phyloP scores from a whole-genome alignment of 495 filamentous ascomycete species.

The Penicillium cosmopolitanum region DNA sequence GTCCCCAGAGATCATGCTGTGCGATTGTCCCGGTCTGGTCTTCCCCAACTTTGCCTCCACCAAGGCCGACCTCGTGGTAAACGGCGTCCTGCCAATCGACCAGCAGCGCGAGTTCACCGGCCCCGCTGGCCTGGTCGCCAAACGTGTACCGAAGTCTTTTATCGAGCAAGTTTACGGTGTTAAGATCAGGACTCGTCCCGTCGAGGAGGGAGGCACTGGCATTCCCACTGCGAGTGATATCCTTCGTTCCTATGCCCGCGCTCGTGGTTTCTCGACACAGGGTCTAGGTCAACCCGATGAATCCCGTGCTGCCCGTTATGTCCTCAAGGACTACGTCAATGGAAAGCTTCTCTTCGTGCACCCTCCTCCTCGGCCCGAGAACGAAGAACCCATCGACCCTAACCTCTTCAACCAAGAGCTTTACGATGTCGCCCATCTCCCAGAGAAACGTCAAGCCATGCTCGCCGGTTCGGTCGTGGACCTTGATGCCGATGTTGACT shows the following conservation, averaged over 20 bases:
- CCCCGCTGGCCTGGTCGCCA: slow-evolving; percentile 82
- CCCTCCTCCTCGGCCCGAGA: slow-evolving; percentile 66
- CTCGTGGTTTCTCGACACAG: slow-evolving; percentile 84
- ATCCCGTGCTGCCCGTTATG: slow-evolving; percentile 83
- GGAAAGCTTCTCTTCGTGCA: slow-evolving; percentile 92
- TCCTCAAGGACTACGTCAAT: slow-evolving; percentile 97
- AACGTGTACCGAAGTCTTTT: slow-evolving; percentile 87
- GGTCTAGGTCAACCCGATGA: slow-evolving; percentile 92
- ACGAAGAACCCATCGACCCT: slow-evolving; percentile 65
- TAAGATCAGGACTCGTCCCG: slow-evolving; percentile 76
- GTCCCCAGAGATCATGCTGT: slow-evolving; percentile 84
- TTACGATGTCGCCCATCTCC: slow-evolving; percentile 79
- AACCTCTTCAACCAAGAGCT: slow-evolving; percentile 85
- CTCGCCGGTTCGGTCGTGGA: slow-evolving; percentile 48
- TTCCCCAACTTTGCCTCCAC: slow-evolving; percentile 98
- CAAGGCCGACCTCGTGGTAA: slow-evolving; percentile 95
- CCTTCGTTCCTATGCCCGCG: slow-evolving; percentile 81
- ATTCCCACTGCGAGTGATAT: slow-evolving; percentile 86
- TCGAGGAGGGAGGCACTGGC: slow-evolving; percentile 94
- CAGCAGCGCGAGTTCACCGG: slow-evolving; percentile 94
- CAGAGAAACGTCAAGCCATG: slow-evolving; percentile 66
- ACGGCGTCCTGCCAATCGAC: slow-evolving; percentile 95
- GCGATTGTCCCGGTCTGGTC: slow-evolving; percentile 98
- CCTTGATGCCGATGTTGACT: slow-evolving; percentile 44
- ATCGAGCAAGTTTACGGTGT: slow-evolving; percentile 93